Conservation (phyloP, 345 rosid genomes). For the Aethionema arabicum region DNA sequence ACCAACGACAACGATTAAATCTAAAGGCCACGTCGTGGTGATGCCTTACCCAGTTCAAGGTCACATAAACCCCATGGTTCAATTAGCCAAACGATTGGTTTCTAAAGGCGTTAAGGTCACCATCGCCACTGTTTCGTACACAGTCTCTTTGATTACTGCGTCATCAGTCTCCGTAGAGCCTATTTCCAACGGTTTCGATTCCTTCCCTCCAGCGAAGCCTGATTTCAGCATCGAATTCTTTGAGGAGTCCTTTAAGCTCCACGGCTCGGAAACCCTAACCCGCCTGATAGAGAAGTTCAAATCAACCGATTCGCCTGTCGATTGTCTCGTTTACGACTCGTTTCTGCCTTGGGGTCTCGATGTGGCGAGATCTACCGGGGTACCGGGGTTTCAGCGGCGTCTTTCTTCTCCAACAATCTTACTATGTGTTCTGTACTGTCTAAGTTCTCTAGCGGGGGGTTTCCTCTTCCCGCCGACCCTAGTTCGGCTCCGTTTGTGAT, state of each 20-base stretch:
- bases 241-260: slow-evolving; percentile 40
- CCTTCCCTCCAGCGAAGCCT: slow-evolving; percentile 48
- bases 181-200: slow-evolving; percentile 76
- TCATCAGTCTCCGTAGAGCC: slow-evolving; percentile 49
- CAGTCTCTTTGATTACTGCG: slow-evolving; percentile 44
- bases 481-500: slow-evolving; percentile 37
- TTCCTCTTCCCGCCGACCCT: slow-evolving; percentile 45
- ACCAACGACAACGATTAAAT: slow-evolving; percentile 1
- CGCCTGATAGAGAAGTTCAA: slow-evolving; percentile 41
- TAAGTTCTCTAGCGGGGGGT: slow-evolving; percentile 40
- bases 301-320: slow-evolving; percentile 39
- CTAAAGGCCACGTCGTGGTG: slow-evolving; percentile 49
- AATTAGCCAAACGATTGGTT: slow-evolving; percentile 66
- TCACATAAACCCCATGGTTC: slow-evolving; percentile 77
- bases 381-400: slow-evolving; percentile 50
- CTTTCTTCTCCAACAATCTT: slow-evolving; percentile 68
- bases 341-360: slow-evolving; percentile 78
- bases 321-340: slow-evolving; percentile 65
- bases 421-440: slow-evolving; percentile 46
- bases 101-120: slow-evolving; percentile 67
- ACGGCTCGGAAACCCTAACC: slow-evolving; percentile 57
- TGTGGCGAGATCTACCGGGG: slow-evolving; percentile 53
- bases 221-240: slow-evolving; percentile 37
- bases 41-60: slow-evolving; percentile 82
- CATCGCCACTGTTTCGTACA: slow-evolving; percentile 64